phyloP scores from a whole-genome alignment of 192 early-diverging fungal species.

The Gaertneriomyces sp. region DNA sequence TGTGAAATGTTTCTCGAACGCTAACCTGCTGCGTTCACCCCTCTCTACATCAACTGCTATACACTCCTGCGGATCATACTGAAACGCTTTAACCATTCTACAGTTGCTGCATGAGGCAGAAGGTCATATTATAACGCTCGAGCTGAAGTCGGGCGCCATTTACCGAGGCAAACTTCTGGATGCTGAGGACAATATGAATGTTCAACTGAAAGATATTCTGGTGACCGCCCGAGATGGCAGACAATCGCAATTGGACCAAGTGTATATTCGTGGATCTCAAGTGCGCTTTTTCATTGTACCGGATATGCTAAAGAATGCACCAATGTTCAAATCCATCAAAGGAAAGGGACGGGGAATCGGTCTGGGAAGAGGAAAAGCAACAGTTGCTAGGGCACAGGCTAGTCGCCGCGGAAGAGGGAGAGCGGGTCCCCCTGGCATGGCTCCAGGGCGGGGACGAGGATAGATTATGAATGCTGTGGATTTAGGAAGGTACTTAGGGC shows the following conservation, averaged over 20 bases:
- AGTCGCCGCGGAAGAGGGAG: slow-evolving; percentile 21
- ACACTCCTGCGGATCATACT: not conserved
- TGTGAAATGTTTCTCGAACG: not conserved
- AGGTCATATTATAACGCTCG: slow-evolving; percentile 94
- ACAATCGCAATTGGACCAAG: slow-evolving; percentile 87
- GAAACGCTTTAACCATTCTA: not conserved
- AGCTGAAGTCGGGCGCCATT: slow-evolving; percentile 89
- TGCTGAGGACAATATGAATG: slow-evolving; percentile 99
- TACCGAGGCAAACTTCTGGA: slow-evolving; percentile 95
- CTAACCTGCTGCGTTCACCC: not conserved
- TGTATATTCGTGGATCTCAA: slow-evolving; percentile 83
- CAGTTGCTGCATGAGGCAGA: slow-evolving; percentile 93
- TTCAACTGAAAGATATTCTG: slow-evolving; percentile 91
- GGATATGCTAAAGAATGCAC: slow-evolving; percentile 99
- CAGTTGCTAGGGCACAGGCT: slow-evolving; percentile 75
- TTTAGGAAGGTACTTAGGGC: too few relatives aligned
- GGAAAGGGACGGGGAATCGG: slow-evolving; percentile 80
- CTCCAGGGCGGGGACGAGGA: slow-evolving; percentile 17
- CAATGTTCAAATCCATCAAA: slow-evolving; percentile 92
- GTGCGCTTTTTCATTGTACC: slow-evolving; percentile 95
- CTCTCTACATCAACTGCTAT: not conserved
- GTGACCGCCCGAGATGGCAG: slow-evolving; percentile 91
- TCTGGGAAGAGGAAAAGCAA: slow-evolving; percentile 76
- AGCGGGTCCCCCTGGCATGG: not conserved
- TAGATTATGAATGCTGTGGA: not conserved